phyloP scores from a whole-genome alignment of 148 eudicot genomes.

The Vaccinium darrowii region DNA sequence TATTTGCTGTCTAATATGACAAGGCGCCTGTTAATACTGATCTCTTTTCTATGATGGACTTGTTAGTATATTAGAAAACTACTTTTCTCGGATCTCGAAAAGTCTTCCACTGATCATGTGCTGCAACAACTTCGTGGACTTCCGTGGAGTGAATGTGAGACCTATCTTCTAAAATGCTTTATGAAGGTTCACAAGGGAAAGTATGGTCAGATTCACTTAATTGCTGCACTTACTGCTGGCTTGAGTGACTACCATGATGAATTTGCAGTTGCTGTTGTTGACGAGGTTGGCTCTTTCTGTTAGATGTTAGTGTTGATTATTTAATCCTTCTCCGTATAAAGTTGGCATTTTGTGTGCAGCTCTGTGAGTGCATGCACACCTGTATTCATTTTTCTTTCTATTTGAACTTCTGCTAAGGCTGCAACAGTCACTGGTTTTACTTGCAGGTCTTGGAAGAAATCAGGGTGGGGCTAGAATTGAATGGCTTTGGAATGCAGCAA shows the following conservation, averaged over 20 bases:
- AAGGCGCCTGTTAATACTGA: not conserved
- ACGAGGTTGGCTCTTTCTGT: conserved; percentile 58
- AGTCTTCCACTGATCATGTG: conserved; percentile 86
- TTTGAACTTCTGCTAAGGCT: not conserved
- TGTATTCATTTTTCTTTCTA: too few relatives aligned
- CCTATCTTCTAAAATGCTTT: conserved; percentile 85
- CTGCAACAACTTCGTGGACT: conserved; percentile 91
- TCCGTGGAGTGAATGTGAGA: conserved; percentile 91
- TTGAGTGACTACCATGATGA: conserved; percentile 92
- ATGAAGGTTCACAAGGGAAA: conserved; percentile 94
- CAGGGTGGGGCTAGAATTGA: conserved; percentile 79
- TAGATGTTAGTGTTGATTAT: not conserved
- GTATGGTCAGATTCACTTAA: conserved; percentile 92
- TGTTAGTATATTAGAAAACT: conserved; percentile 91
- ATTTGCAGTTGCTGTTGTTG: conserved; percentile 93
- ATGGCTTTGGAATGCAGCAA: conserved; percentile 93
- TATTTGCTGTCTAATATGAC: not conserved
- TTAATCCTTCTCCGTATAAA: too few relatives aligned
- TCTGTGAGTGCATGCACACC: not conserved
- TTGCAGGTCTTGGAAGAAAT: conserved; percentile 93
- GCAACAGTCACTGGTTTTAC: conserved; percentile 1
- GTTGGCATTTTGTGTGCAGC: not conserved
- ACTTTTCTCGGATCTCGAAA: conserved; percentile 90
- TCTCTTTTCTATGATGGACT: not conserved
- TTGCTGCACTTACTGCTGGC: conserved; percentile 91